Conservation (phyloP, 2,329 filamentous ascomycete genomes). For the Hypoxylon sp. region DNA sequence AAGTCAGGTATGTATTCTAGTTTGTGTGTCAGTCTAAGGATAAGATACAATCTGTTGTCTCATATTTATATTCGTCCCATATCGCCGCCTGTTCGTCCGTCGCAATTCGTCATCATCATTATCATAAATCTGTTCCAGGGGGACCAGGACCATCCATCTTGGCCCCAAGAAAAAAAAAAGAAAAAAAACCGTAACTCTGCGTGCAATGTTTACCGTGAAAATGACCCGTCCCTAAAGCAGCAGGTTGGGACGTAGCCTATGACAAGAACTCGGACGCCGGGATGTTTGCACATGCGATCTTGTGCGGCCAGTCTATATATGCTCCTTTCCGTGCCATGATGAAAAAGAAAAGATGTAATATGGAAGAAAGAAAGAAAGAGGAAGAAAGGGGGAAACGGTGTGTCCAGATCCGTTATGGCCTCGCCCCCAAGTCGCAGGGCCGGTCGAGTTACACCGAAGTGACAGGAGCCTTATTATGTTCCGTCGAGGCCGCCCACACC, state of each 20-base stretch:
- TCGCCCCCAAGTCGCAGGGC: conserved; percentile 6
- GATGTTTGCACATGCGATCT: conserved; percentile 24
- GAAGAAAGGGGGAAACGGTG: conserved; percentile 4
- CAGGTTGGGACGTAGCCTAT: conserved; percentile 6
- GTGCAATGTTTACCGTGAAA: not conserved
- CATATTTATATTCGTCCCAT: conserved; percentile 2
- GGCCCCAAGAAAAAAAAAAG: not conserved
- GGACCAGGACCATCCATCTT: not conserved
- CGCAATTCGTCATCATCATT: conserved; percentile 6
- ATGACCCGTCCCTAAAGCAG: conserved; percentile 6
- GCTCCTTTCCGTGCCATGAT: conserved; percentile 14
- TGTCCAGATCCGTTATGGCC: conserved; percentile 10
- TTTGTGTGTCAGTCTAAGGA: conserved; percentile 26
- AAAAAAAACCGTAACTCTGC: not conserved
- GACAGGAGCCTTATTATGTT: conserved; percentile 17
- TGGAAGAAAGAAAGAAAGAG: not conserved
- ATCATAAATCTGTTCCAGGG: conserved; percentile 15
- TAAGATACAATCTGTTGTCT: conserved; percentile 30
- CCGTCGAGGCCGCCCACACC: conserved; percentile 20
- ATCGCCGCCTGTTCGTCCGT: conserved; percentile 1
- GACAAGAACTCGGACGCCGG: conserved; percentile 14
- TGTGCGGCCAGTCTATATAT: conserved; percentile 14
- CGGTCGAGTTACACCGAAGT: conserved; percentile 6
- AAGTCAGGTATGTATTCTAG: conserved; percentile 16
- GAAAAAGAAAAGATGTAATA: not conserved